phyloP scores from a whole-genome alignment of 768 basidiomycete species.

The Termitomyces sp. region DNA sequence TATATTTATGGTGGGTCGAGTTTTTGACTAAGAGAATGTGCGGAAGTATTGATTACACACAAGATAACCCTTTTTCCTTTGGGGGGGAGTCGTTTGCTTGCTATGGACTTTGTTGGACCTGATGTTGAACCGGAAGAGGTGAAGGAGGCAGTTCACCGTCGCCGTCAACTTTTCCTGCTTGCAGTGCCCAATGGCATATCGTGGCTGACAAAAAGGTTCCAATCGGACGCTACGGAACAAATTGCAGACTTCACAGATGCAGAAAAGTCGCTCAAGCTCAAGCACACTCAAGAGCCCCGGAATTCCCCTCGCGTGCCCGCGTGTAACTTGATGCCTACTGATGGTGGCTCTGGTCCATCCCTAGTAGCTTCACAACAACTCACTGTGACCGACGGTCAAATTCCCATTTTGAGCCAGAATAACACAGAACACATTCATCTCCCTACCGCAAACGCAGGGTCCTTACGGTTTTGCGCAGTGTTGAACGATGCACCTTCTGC shows the following conservation, averaged over 20 bases:
- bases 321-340: slow-evolving; percentile 6
- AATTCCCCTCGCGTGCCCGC: slow-evolving; percentile 1
- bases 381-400: slow-evolving; percentile 4
- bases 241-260: background rate
- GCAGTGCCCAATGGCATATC: slow-evolving; percentile 14
- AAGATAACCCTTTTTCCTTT: slow-evolving; percentile 63
- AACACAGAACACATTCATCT: background rate
- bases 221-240: background rate
- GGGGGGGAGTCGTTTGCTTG: slow-evolving; percentile 49
- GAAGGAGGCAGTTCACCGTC: slow-evolving; percentile 34
- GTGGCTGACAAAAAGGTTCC: background rate
- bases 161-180: slow-evolving; percentile 23
- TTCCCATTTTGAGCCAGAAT: background rate
- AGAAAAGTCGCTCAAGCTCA: background rate
- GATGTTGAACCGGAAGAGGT: slow-evolving; percentile 57
- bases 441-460: background rate
- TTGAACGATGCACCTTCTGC: background rate
- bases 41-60: background rate
- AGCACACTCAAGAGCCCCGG: background rate
- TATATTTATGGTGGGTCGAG: slow-evolving; percentile 45
- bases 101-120: slow-evolving; percentile 60
- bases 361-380: slow-evolving; percentile 8
- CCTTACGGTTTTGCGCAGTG: background rate
- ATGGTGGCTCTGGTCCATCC: slow-evolving; percentile 5
- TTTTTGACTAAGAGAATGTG: background rate